Evolutionary conservation across 805 yeast species (phyloP).

Genomic region (Saccharomyces paradoxus): DNA sequence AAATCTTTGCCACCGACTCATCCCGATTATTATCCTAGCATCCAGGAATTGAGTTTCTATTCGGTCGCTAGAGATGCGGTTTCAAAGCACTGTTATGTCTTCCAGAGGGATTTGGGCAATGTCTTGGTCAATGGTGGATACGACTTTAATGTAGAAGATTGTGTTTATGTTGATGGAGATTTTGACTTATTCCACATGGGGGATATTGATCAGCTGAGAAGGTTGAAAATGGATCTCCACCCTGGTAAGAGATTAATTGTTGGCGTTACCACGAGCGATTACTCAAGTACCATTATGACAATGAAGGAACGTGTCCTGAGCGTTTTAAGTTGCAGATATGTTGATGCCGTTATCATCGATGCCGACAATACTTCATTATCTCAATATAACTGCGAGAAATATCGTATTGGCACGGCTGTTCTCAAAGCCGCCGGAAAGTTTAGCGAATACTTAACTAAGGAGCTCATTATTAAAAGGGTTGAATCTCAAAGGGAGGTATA

Average conservation of each 20-base stretch:
- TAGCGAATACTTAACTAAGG: conserved; percentile 51
- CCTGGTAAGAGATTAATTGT: conserved; percentile 45
- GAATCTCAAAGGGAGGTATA: conserved; percentile 57
- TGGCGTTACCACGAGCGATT: conserved; percentile 53
- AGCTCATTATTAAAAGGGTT: conserved; percentile 69
- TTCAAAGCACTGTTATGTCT: conserved; percentile 46
- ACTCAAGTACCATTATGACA: conserved; percentile 59
- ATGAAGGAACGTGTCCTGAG: conserved; percentile 77
- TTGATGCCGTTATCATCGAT: conserved; percentile 62
- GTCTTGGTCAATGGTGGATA: conserved; percentile 18
- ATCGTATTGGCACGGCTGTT: conserved; percentile 34
- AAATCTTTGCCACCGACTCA: conserved; percentile 1
- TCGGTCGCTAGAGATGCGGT: conserved; percentile 59
- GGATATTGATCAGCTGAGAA: conserved; percentile 65
- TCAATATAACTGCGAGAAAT: background rate
- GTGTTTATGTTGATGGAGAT: conserved; percentile 52
- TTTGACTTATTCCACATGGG: conserved; percentile 93
- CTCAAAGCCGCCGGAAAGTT: conserved; percentile 48
- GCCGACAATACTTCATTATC: conserved; percentile 1
- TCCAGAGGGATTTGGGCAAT: conserved; percentile 35
- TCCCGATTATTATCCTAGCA: conserved; percentile 7
- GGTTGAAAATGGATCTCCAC: conserved; percentile 36
- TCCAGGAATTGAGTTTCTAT: conserved; percentile 35
- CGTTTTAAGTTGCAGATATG: conserved; percentile 78
- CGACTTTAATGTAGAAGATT: background rate